A percentile compares a stretch with the other conserved stretches of the same genome.
Conservation (phyloP, 768 basidiomycete species). For the Rhodocollybia butyracea region DNA sequence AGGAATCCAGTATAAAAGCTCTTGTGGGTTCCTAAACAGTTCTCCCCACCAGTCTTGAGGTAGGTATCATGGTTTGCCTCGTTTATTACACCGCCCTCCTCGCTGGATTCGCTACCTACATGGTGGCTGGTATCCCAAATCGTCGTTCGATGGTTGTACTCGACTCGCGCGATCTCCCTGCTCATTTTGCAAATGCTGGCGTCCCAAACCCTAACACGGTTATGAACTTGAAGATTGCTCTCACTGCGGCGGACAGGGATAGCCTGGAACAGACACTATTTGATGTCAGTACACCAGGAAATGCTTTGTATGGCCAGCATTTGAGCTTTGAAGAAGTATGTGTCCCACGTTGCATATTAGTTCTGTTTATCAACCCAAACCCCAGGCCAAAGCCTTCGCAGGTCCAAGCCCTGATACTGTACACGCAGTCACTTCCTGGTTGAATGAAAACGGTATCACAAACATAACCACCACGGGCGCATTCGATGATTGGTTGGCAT, state of each 20-base stretch:
- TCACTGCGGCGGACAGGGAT: slow-evolving; percentile 28
- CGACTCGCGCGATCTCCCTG: slow-evolving; percentile 21
- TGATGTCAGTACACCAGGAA: slow-evolving; percentile 35
- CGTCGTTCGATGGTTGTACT: slow-evolving; percentile 19
- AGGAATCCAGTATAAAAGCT: slow-evolving; percentile 11
- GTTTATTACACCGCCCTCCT: background rate
- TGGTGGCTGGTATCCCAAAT: slow-evolving; percentile 5
- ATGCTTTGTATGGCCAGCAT: slow-evolving; percentile 32
- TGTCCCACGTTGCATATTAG: background rate
- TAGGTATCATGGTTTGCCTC: slow-evolving; percentile 7
- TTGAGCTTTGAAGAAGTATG: slow-evolving; percentile 34
- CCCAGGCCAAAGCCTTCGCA: slow-evolving; percentile 26
- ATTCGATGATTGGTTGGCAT: slow-evolving; percentile 21
- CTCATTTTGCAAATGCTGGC: slow-evolving; percentile 24
- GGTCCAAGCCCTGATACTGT: slow-evolving; percentile 20
- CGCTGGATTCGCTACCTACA: background rate
- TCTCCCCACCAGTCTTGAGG: background rate
- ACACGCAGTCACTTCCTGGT: slow-evolving; percentile 21
- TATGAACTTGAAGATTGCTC: slow-evolving; percentile 34
- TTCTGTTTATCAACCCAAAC: background rate
- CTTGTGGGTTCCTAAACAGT: background rate
- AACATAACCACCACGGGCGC: slow-evolving; percentile 19
- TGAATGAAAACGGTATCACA: slow-evolving; percentile 20
- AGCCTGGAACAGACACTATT: slow-evolving; percentile 33
- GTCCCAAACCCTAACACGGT: slow-evolving; percentile 23